phyloP scores from a whole-genome alignment of 345 rosid species.

The Lumnitzera littorea region DNA sequence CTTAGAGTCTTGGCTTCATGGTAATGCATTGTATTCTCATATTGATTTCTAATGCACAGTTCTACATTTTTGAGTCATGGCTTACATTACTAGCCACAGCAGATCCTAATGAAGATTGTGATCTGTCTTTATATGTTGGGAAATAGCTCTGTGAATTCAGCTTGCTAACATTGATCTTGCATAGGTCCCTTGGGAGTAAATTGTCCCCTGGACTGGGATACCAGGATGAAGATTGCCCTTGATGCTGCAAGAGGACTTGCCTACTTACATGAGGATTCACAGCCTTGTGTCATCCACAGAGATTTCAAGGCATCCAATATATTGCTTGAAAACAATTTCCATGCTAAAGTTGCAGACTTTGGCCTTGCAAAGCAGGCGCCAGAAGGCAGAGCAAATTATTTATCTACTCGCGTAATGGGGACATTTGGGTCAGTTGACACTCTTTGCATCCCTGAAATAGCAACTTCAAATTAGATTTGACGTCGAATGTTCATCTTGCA shows the following conservation, averaged over 20 bases:
- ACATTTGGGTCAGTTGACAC: conserved; percentile 77
- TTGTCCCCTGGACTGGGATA: conserved; percentile 95
- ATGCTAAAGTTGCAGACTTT: conserved; percentile 98
- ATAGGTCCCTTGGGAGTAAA: conserved; percentile 86
- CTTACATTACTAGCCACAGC: not conserved
- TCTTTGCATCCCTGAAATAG: conserved; percentile 10
- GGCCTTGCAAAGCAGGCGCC: conserved; percentile 99
- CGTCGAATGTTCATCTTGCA: conserved; percentile 14
- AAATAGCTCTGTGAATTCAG: too few species aligned
- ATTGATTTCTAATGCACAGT: not conserved
- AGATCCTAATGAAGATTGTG: not conserved
- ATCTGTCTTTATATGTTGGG: too few species aligned
- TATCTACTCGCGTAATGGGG: conserved; percentile 99
- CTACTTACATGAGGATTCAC: conserved; percentile 96
- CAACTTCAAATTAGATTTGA: not conserved
- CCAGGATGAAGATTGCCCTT: conserved; percentile 97
- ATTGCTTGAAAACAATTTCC: conserved; percentile 86
- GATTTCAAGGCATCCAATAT: conserved; percentile 98
- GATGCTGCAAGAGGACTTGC: conserved; percentile 99
- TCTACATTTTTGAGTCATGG: not conserved
- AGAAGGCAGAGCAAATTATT: conserved; percentile 91
- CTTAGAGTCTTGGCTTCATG: conserved; percentile 97
- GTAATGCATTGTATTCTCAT: conserved; percentile 25
- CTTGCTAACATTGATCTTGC: conserved; percentile 12
- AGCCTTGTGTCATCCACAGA: conserved; percentile 95